These are phyloP conservation scores for Davidsoniella neocaledoniae DNA, from an alignment of 2,329 filamentous ascomycete genomes.

Conservation along the genomic window DNA sequence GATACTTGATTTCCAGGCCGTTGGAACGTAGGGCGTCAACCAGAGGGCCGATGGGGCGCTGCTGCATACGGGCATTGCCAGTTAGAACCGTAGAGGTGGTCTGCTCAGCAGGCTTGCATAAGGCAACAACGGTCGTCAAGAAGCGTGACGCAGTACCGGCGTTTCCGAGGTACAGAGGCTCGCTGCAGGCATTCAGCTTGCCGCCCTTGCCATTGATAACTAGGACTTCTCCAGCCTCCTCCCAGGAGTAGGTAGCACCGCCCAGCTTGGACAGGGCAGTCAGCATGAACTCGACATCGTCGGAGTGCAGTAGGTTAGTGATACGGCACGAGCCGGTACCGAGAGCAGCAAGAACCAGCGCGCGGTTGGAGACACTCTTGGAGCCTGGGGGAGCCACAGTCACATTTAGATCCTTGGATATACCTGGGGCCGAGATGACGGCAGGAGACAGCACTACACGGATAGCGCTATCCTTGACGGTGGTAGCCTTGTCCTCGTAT, in stretches of 20 bases:
- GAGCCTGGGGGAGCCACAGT: slow-evolving; percentile 82
- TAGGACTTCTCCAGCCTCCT: slow-evolving; percentile 81
- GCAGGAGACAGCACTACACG: slow-evolving; percentile 68
- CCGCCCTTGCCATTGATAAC: slow-evolving; percentile 87
- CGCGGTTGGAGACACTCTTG: slow-evolving; percentile 94
- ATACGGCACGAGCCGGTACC: slow-evolving; percentile 74
- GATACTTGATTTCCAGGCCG: slow-evolving; percentile 71
- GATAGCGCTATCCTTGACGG: slow-evolving; percentile 75
- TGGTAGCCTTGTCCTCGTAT: slow-evolving; percentile 71
- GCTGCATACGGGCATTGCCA: slow-evolving; percentile 91
- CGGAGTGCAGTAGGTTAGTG: slow-evolving; percentile 84
- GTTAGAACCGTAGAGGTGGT: slow-evolving; percentile 60
- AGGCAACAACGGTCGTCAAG: slow-evolving; percentile 74
- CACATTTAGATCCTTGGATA: slow-evolving; percentile 47
- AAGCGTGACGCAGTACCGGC: slow-evolving; percentile 93
- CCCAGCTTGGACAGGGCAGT: slow-evolving; percentile 73
- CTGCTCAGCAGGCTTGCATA: slow-evolving; percentile 51
- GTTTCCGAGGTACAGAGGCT: slow-evolving; percentile 83
- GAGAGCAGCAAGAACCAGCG: slow-evolving; percentile 82
- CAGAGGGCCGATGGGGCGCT: slow-evolving; percentile 79
- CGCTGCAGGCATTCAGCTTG: slow-evolving; percentile 54
- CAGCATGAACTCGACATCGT: slow-evolving; percentile 95
- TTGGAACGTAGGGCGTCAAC: slow-evolving; percentile 81
- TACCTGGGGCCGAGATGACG: slow-evolving; percentile 54
- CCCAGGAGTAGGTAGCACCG: slow-evolving; percentile 82